Evolutionary conservation across 1,284 basidiomycete genomes (phyloP).

Genomic region (Trametes polyzona): DNA sequence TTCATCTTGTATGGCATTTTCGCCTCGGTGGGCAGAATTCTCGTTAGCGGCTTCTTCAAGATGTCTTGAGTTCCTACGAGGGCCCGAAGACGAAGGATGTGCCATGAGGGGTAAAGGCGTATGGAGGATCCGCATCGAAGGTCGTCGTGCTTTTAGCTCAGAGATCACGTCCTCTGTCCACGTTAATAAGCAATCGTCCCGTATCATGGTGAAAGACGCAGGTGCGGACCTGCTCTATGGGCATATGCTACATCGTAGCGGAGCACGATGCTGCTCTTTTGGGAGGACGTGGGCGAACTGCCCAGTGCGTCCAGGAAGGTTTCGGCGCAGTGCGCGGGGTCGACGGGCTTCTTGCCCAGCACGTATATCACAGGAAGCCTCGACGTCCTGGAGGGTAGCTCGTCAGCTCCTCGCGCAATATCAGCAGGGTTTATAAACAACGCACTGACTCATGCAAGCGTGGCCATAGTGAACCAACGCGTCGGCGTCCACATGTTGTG

Average conservation of each 20-base stretch:
- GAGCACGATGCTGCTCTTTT: conserved; percentile 48
- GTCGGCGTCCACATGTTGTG: conserved; percentile 93
- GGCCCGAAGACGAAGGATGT: conserved; percentile 13
- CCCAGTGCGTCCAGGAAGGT: conserved; percentile 45
- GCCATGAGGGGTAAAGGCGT: conserved; percentile 23
- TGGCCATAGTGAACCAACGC: conserved; percentile 95
- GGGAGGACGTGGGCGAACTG: conserved; percentile 15
- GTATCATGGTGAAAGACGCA: background rate
- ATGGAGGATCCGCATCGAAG: conserved; percentile 27
- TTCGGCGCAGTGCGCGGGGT: conserved; percentile 53
- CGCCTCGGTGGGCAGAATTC: background rate
- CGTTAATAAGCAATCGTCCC: background rate
- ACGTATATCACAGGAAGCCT: conserved; percentile 86
- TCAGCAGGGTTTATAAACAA: conserved; percentile 11
- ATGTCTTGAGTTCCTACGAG: background rate
- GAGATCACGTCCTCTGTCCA: conserved; percentile 42
- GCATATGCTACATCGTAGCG: conserved; percentile 84
- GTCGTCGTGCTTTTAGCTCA: conserved; percentile 1
- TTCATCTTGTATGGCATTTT: background rate
- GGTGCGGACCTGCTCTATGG: conserved; percentile 59
- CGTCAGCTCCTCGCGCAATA: background rate
- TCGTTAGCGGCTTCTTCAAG: background rate
- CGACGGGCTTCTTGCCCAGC: conserved; percentile 70
- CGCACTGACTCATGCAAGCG: conserved; percentile 90
- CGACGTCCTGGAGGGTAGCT: conserved; percentile 57